Percentiles rank a stretch among this genome's conserved stretches.
phyloP scores from a whole-genome alignment of 495 filamentous ascomycete genomes.

The Aspergillus panamensis region DNA sequence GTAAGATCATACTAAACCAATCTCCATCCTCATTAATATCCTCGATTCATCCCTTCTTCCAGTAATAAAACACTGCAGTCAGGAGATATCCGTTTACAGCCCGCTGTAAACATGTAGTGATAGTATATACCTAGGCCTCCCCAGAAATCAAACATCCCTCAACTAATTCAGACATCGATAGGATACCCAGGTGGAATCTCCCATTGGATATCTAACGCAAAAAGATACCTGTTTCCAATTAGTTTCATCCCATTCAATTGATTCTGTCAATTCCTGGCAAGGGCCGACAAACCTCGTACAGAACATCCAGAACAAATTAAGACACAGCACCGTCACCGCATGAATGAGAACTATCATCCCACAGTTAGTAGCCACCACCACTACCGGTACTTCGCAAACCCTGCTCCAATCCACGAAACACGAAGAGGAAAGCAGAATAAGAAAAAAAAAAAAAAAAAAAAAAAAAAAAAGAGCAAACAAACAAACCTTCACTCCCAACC shows the following conservation, averaged over 20 bases:
- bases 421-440: no score
- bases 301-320: constrained; percentile 8
- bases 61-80: no score
- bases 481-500: constrained; percentile 34
- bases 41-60: no score
- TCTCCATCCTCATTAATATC: no score
- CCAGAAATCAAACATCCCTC: not conserved
- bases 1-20: no score
- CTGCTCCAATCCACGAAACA: no score
- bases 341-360: constrained; percentile 10
- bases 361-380: no score
- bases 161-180: not conserved
- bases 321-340: constrained; percentile 8
- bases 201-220: not conserved
- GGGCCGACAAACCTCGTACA: constrained; percentile 6
- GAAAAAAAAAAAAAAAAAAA: not conserved
- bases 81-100: not conserved
- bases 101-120: not conserved
- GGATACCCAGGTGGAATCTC: not conserved
- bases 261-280: not conserved
- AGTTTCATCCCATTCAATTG: not conserved
- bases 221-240: not conserved
- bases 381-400: no score
- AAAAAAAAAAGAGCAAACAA: not conserved
- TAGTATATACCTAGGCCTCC: not conserved